Evolutionary conservation across 2,329 filamentous ascomycete genomes (phyloP).

Genomic region (Ascomycota sp.): DNA sequence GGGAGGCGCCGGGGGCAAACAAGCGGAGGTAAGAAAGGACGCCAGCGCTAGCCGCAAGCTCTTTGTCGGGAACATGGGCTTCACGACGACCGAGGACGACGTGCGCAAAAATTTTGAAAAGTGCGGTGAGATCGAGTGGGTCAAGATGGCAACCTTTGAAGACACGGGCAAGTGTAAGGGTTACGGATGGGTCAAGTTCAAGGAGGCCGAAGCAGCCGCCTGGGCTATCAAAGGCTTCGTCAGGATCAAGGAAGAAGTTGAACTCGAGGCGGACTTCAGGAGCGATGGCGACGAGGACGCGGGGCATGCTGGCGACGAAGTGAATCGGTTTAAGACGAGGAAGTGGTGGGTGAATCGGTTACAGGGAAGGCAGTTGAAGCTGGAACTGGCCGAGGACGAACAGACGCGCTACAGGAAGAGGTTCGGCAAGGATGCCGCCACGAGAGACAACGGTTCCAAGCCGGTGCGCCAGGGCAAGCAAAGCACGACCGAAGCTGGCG

Average conservation of each 20-base stretch:
- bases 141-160: conserved; percentile 87
- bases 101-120: conserved; percentile 62
- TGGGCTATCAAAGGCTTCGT: conserved; percentile 57
- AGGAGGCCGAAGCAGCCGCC: conserved; percentile 52
- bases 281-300: conserved; percentile 23
- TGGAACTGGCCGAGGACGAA: conserved; percentile 87
- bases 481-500: no score
- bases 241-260: conserved; percentile 43
- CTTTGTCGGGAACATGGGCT: conserved; percentile 80
- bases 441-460: conserved; percentile 10
- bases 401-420: conserved; percentile 83
- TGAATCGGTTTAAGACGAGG: conserved; percentile 33
- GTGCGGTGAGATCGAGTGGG: conserved; percentile 65
- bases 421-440: conserved; percentile 50
- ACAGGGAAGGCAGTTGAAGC: conserved; percentile 58
- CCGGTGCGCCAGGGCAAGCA: conserved; percentile 14
- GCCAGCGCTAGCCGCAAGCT: conserved; percentile 57
- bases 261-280: conserved; percentile 41
- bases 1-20: no score
- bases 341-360: conserved; percentile 79
- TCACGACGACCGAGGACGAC: conserved; percentile 63
- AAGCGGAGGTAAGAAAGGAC: conserved; percentile 6
- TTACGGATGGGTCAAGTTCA: conserved; percentile 87
- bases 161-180: conserved; percentile 97
- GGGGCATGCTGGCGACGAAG: conserved; percentile 20